phyloP scores from a whole-genome alignment of 805 yeast species.

The Wickerhamiella parazyma region DNA sequence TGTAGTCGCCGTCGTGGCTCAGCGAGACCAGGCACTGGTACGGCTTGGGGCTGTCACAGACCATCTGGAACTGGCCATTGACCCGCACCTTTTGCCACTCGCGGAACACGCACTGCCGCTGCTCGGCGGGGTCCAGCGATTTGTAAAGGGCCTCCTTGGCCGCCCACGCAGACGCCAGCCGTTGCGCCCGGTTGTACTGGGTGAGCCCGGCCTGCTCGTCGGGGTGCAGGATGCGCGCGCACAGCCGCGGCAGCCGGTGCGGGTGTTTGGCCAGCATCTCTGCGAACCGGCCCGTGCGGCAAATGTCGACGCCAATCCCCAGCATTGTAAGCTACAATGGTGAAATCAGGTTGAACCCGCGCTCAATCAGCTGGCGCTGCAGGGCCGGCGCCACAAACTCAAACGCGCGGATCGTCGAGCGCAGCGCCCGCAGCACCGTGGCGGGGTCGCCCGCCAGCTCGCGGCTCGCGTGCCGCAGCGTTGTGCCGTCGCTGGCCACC shows the following conservation, averaged over 20 bases:
- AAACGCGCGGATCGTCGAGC: background rate
- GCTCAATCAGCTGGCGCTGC: background rate
- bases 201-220: constrained; percentile 29
- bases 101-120: constrained; percentile 39
- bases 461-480: background rate
- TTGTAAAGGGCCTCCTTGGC: constrained; percentile 63
- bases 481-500: background rate
- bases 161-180: constrained; percentile 55
- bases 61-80: constrained; percentile 13
- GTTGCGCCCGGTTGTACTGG: constrained; percentile 12
- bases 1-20: constrained; percentile 52
- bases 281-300: constrained; percentile 35
- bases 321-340: constrained; percentile 17
- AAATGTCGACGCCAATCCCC: constrained; percentile 48
- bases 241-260: constrained; percentile 29
- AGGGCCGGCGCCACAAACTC: background rate
- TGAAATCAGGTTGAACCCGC: no score
- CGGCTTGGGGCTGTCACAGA: constrained; percentile 14
- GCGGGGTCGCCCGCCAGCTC: background rate
- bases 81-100: constrained; percentile 29
- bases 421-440: background rate
- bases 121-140: constrained; percentile 37
- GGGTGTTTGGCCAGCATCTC: constrained; percentile 29
- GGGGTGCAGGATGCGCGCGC: constrained; percentile 39
- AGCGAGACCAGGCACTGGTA: constrained; percentile 43